A percentile compares a stretch with the other conserved stretches of the same genome.
Evolutionary conservation across 768 basidiomycete genomes (phyloP).

Genomic region (Hemileccinum rubropunctum): DNA sequence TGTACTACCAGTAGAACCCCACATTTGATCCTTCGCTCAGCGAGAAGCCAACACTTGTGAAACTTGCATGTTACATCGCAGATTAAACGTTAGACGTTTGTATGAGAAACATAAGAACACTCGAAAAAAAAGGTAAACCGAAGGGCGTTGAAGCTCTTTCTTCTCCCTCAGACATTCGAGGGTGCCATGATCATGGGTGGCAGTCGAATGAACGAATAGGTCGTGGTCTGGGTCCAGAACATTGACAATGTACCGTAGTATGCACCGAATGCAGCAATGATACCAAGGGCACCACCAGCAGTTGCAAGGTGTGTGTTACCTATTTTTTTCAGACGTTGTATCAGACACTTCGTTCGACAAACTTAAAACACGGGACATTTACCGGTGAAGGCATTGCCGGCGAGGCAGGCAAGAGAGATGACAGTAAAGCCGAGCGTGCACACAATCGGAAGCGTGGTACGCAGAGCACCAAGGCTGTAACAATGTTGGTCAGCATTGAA

Average conservation of each 20-base stretch:
- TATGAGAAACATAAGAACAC: too few relatives aligned
- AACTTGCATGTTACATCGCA: too few relatives aligned
- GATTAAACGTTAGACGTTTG: not conserved
- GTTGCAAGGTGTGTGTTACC: slow-evolving; percentile 25
- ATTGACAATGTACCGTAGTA: slow-evolving; percentile 27
- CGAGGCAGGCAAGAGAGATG: slow-evolving; percentile 23
- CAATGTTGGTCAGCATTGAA: not conserved
- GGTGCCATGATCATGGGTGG: slow-evolving; percentile 20
- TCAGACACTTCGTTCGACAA: not conserved
- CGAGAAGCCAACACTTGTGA: not conserved
- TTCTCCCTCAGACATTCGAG: slow-evolving; percentile 8
- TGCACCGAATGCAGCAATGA: slow-evolving; percentile 27
- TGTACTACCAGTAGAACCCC: too few relatives aligned
- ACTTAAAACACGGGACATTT: not conserved
- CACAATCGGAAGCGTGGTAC: slow-evolving; percentile 24
- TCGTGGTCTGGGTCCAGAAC: slow-evolving; percentile 31
- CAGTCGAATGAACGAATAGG: slow-evolving; percentile 24
- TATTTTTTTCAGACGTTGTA: not conserved
- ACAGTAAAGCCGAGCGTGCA: slow-evolving; percentile 22
- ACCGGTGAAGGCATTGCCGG: slow-evolving; percentile 29
- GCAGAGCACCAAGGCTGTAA: slow-evolving; percentile 25
- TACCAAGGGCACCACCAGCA: slow-evolving; percentile 25
- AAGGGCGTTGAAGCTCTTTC: too few relatives aligned
- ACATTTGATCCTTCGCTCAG: not conserved
- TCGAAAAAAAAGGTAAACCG: too few relatives aligned